Base-by-base conservation (phyloP, 805 yeast species). In the Pichia eremophila region DNA sequence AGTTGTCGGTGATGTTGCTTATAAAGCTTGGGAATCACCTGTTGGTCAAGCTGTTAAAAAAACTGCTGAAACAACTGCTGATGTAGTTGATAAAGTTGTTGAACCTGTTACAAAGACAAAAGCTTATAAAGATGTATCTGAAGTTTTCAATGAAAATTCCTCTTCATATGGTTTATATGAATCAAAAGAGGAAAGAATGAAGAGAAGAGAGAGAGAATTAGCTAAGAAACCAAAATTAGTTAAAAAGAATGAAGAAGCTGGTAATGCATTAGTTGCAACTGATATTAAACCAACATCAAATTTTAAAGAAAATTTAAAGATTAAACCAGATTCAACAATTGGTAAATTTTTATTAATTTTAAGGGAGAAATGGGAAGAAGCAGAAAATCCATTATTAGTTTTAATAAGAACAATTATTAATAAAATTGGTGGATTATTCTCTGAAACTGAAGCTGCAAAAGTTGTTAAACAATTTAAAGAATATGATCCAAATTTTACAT, bases 361-460 rank as follows among this genome's bases (percentile, higher is more conserved):
- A 56, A 82, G 79, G 62, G 77, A 77, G 51, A 81, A 76, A 61
- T 85, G 90, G 88, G 96, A 91, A 57, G 98, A 91, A 66, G 81
- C 89, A 46, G 98, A 91, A 58, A 93, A 93, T 66, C 96, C 96
- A 9, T 72, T 93, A 58, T 77, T 93, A 51, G 78, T 90, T 11
- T 67, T 84, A 39, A 68, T 93, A 46, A 80, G 99, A 70, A 85
- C 91, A 19, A 69, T 93, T 25, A 62, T 85, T 39, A 87, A 83
- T 61, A 85, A 87, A 61, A 70, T 93, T 48, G 83, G 93, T 44
- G 88, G 95, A 7, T 81, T 90, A 60, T 90, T 90, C 61, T 93
- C 93, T 39, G 99, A 93, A 70, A 93, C 98, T 36, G 99, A 93
- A 70, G 81, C 86, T 54, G 97, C 96, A 22, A 84, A 84, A 65